phyloP scores from a whole-genome alignment of 163 green algal genomes.

The Scenedesmus sp. region DNA sequence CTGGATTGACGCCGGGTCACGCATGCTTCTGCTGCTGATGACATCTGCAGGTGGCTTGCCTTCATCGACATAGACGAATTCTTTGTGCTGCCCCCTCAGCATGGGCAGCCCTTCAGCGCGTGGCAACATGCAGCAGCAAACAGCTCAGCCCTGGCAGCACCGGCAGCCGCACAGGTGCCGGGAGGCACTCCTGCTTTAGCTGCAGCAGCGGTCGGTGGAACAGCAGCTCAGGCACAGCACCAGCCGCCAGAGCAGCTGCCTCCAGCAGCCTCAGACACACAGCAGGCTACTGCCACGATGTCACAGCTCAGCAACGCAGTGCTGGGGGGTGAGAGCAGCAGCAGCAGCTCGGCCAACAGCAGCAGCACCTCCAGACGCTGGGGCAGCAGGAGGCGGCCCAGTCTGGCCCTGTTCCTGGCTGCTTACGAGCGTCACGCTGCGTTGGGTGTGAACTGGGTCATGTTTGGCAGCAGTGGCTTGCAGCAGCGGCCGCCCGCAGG shows the following conservation, averaged over 20 bases:
- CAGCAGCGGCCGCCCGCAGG: slow-evolving; percentile 7
- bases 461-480: slow-evolving; percentile 52
- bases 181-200: not conserved
- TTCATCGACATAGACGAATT: slow-evolving; percentile 59
- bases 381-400: not conserved
- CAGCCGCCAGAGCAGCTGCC: not conserved
- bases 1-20: too few relatives aligned
- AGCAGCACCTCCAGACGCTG: not conserved
- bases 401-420: slow-evolving; percentile 23
- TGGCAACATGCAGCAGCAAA: not conserved
- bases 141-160: not conserved
- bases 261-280: not conserved
- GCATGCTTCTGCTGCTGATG: not conserved
- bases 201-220: not conserved
- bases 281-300: not conserved
- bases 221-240: not conserved
- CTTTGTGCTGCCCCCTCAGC: slow-evolving; percentile 37
- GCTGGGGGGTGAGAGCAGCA: not conserved
- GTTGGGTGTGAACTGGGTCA: slow-evolving; percentile 55
- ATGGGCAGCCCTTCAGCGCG: not conserved
- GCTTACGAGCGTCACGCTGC: slow-evolving; percentile 25
- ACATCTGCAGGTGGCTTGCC: slow-evolving; percentile 33
- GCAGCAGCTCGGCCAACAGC: not conserved
- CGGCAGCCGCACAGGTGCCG: not conserved
- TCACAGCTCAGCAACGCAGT: not conserved